A percentile compares a stretch with the other conserved stretches of the same genome.
Evolutionary conservation across 345 rosid species (phyloP).

Genomic region (Hibiscus tridactylites): DNA sequence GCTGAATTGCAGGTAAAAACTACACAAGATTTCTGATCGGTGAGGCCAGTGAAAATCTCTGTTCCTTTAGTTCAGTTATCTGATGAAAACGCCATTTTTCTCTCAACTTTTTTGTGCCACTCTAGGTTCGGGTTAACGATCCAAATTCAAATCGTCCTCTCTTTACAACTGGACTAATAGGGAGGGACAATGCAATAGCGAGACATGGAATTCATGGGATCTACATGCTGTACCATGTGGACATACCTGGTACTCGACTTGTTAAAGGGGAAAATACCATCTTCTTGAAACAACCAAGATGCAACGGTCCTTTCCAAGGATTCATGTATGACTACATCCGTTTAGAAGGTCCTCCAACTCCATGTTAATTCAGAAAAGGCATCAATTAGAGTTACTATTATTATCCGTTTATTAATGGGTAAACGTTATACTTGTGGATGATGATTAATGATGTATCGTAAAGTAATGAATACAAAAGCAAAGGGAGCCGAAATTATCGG

Average conservation of each 20-base stretch:
- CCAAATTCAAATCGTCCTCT: slow-evolving; percentile 46
- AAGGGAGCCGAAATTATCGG: neutral
- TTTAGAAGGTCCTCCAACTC: slow-evolving; percentile 54
- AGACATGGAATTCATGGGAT: slow-evolving; percentile 88
- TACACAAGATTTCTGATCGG: neutral
- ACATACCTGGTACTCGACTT: slow-evolving; percentile 44
- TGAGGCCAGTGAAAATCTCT: neutral
- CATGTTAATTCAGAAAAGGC: neutral
- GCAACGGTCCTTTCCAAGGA: slow-evolving; percentile 59
- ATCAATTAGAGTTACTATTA: neutral
- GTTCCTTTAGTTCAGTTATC: neutral
- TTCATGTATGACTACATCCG: slow-evolving; percentile 88
- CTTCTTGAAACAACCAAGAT: slow-evolving; percentile 66
- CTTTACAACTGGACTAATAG: slow-evolving; percentile 74
- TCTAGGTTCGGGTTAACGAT: slow-evolving; percentile 68
- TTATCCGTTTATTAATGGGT: neutral
- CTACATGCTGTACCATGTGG: slow-evolving; percentile 52
- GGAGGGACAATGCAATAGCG: slow-evolving; percentile 86
- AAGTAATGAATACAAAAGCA: neutral
- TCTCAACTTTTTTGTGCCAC: too few relatives aligned
- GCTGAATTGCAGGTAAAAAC: slow-evolving; percentile 74
- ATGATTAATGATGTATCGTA: neutral
- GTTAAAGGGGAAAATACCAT: slow-evolving; percentile 65
- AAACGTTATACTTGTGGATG: neutral
- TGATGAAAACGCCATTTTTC: neutral